Percentiles rank a stretch among this genome's conserved stretches.
Conservation (phyloP, 257 asterid genomes). For the Solanum habrochaites region DNA sequence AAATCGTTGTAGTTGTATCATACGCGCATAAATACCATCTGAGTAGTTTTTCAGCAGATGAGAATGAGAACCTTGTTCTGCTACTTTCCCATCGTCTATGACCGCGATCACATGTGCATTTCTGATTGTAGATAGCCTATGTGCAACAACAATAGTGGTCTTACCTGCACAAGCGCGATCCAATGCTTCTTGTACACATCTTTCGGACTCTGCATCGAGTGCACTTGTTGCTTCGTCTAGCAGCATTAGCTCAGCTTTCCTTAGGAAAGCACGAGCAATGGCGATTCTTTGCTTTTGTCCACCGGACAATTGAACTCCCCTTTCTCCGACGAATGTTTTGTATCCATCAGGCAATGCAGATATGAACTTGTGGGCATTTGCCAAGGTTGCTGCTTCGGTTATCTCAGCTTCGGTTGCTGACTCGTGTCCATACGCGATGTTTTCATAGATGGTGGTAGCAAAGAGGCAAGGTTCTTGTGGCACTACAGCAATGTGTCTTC, state of each 20-base stretch:
- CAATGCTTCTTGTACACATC: conserved; percentile 57
- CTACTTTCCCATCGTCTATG: conserved; percentile 81
- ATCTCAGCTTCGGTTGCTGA: conserved; percentile 61
- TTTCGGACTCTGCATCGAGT: conserved; percentile 68
- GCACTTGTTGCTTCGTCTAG: conserved; percentile 89
- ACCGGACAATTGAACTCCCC: conserved; percentile 75
- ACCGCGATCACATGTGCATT: conserved; percentile 71
- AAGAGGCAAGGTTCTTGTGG: conserved; percentile 86
- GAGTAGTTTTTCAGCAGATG: conserved; percentile 58
- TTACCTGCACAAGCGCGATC: conserved; percentile 68
- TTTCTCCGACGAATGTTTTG: conserved; percentile 54
- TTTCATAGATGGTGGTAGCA: conserved; percentile 60
- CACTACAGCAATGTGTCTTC: conserved; percentile 63
- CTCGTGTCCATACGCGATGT: conserved; percentile 68
- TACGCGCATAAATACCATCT: conserved; percentile 67
- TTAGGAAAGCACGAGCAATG: conserved; percentile 59
- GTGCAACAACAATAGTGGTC: conserved; percentile 72
- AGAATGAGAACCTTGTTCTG: conserved; percentile 78
- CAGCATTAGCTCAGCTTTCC: conserved; percentile 59
- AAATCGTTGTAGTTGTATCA: conserved; percentile 72
- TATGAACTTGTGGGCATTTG: conserved; percentile 59
- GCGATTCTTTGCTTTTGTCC: conserved; percentile 89
- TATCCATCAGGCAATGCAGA: conserved; percentile 45
- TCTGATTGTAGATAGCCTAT: conserved; percentile 58
- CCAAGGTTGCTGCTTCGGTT: conserved; percentile 59